Conservation (phyloP, 495 filamentous ascomycete genomes). For the Penicillium verhagenii region DNA sequence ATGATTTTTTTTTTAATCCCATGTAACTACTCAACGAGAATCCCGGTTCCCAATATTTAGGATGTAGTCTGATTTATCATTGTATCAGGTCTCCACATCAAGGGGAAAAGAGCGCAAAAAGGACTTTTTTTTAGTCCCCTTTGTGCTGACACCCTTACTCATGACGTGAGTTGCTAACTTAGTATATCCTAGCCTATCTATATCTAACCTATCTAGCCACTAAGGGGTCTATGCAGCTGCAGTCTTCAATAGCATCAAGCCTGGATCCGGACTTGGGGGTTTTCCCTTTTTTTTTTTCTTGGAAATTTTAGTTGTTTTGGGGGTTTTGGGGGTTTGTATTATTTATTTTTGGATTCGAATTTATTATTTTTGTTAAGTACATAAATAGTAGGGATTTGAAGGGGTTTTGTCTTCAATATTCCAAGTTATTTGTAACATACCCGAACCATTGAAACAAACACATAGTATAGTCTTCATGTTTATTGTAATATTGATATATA, state of each 20-base stretch:
- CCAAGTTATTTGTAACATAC: no score
- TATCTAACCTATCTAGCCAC: background rate
- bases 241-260: constrained; percentile 17
- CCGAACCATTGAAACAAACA: no score
- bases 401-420: no score
- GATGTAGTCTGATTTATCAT: background rate
- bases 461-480: no score
- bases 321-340: no score
- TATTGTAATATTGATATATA: no score
- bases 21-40: no score
- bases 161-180: constrained; percentile 23
- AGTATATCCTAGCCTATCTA: background rate
- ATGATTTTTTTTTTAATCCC: background rate
- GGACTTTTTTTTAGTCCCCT: background rate
- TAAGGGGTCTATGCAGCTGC: background rate
- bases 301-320: background rate
- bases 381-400: no score
- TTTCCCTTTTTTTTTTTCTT: background rate
- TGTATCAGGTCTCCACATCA: background rate
- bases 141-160: constrained; percentile 13
- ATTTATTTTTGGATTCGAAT: no score
- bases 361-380: no score
- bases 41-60: no score
- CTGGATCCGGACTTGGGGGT: constrained; percentile 9
- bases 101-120: no score